Base-by-base conservation (phyloP, 495 filamentous ascomycete species). In the Xylaria curta region DNA sequence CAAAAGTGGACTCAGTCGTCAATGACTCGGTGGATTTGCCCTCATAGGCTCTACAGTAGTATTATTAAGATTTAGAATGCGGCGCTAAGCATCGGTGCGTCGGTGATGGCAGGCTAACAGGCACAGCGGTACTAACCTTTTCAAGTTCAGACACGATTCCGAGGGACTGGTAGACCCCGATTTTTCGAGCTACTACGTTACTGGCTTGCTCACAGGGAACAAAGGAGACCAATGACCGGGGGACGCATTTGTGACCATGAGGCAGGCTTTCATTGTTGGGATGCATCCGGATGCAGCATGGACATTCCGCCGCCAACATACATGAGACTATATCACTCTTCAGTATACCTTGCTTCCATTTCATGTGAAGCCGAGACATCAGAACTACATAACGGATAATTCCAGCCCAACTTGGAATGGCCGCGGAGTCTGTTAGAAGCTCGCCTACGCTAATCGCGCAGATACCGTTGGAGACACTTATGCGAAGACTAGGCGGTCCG, bases 121-220 rank as follows among this genome's bases (percentile, higher is more conserved):
- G 60, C 7, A 60, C 54, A 36, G 28, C 0, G 8, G 17, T 17
- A 38, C 10, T 21, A n/a, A 28, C 36, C n/a, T 15, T 17, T 44
- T 63, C 26, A 26, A 24, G 4, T 24, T 28, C 38, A 28, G 10
- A 24, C 12, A 2, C 21, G 21, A 62, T 40, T 58, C 60, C 60
- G 60, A 63, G 60, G 60, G 38, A 24, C 36, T 63, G 60, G 60
- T 28, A 60, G 53, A 28, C 58, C 58, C 58, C 31, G 33, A 38
- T 60, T 60, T 38, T 59, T 31, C 33, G 0, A 36, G 38, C 38
- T 42, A 42, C 9, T 19, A n/a, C 56, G 26, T 17, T 58, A 8
- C 26, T n/a, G 54, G 26, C 15, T 13, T 59, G 54, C 54, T 59
- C 1, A 28, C 28, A 33, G 4, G 28, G 26, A 7, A 8, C 26